Evolutionary conservation across 2,329 filamentous ascomycete genomes (phyloP), one percentile per base, ranked within the genome.

Genomic region (Fusarium protoensiforme): DNA sequence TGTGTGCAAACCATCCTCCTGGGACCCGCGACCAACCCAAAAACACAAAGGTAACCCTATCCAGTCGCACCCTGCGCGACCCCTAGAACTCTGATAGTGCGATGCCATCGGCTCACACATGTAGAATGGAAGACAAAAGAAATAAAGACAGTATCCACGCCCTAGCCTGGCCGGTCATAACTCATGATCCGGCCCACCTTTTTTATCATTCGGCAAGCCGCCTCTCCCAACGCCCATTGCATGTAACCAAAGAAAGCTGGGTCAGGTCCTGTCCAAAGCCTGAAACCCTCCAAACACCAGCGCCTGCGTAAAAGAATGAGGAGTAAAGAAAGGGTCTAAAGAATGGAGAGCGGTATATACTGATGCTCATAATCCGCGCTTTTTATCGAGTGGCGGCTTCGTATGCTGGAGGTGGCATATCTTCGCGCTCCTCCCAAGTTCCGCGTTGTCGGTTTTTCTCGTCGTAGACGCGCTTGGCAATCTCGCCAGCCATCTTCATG

Each of bases 401-500:
- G 78, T 92, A 92, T 65, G 90, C 89, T 16, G 90, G 90, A 31
- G 90, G 90, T 7, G 90, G 90, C 7, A 84, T 81, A 54, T 90
- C 87, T 69, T 91, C 87, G 61, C 85, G 83, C 67, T 90, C 88
- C 46, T 87, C 88, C 81, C 81, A 83, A 20, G 68, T 64, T 65
- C 77, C 74, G 48, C 66, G 75, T 60, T 79, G 78, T 43, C 86
- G 85, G 62, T 87, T 85, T 83, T 98, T 96, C 83, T 98, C 94
- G 75, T 98, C 94, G 74, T 96, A 94, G 73, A 97, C 94, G 64
- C 94, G 92, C 59, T 92, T 87, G 38, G 95, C 94, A 77, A 98
- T 96, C 82, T 98, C 96, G 72, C 92, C 92, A 7, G 96, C 95
- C 90, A 99, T 96, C 85, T 98, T 96, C 85, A 92, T 91, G 83